Evolutionary conservation across 345 rosid species (phyloP), one percentile per base, ranked within the genome.

Genomic region (Tarenaya hassleriana): DNA sequence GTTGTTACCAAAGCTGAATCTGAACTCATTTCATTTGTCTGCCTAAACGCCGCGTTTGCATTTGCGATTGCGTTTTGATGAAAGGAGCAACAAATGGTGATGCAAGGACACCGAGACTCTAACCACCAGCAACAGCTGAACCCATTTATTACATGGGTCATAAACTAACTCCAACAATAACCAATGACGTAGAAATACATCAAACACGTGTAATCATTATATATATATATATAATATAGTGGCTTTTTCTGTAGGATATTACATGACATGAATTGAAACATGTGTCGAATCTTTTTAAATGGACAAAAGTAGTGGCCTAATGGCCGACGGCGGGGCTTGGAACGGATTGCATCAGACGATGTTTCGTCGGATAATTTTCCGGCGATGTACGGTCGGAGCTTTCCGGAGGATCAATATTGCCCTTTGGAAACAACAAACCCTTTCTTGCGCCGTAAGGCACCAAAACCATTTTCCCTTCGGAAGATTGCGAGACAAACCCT

Each of bases 41-140:
- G n/a, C n/a, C n/a, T n/a, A n/a, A n/a, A n/a, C n/a, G n/a, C n/a
- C n/a, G n/a, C n/a, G n/a, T n/a, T n/a, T n/a, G n/a, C n/a, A n/a
- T n/a, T n/a, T n/a, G n/a, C n/a, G n/a, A n/a, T n/a, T n/a, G n/a
- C n/a, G n/a, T n/a, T n/a, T n/a, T n/a, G n/a, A n/a, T n/a, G n/a
- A n/a, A n/a, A 86, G 95, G 95, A 86, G 70, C 95, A 86, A 80
- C 95, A 86, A 83, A 86, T 86, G 95, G 91, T 86, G 63, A 86
- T 86, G 95, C 95, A 92, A 0, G 92, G 95, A 32, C 95, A 86
- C 44, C 74, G 95, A 40, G 95, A 86, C 48, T 81, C 92, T n/a
- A 86, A 83, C 75, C 66, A 83, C 4, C 91, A 83, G 61, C 81
- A 86, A 61, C 88, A 86, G 70, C 61, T 86, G 58, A 83, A 81